Base-by-base conservation (phyloP, 1,284 basidiomycete genomes). In the Amanita bisporigera region DNA sequence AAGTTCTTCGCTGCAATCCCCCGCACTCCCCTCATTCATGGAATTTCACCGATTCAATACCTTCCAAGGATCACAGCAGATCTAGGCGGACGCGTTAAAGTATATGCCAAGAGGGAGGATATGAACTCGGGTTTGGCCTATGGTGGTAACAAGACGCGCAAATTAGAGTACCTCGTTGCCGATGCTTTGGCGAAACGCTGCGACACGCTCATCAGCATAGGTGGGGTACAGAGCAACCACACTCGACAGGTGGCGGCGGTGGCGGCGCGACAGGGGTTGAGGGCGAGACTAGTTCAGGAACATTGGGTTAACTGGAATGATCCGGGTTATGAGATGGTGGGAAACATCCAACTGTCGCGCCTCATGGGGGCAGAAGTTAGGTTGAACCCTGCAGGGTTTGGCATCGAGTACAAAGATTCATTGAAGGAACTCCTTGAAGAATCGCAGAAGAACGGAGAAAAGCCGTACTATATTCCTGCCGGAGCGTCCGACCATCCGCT, bases 21-120 rank as follows among this genome's bases (percentile, higher is more conserved):
- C 24, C 60, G 60, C 60, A 61, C 60, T 36, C 29, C 60, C 19
- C 24, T 61, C 31, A 15, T 61, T 9, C 60, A 61, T 5, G 60
- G 45, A 12, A 15, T 33, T 61, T 61, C 60, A 19, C 60, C 60
- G 7, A 61, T 61, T 3, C 60, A 61, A 29, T 21, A 61, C 33
- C 60, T 61, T 21, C 60, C 60, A 36, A 43, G 60, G 26, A 61
- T 61, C 60, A 61, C 60, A 38, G 60, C 60, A 49, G 60, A 61
- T 36, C 60, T 61, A 6, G 60, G 60, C 19, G 45, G 60, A 11
- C 60, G 45, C 2, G 60, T 61, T 17, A 29, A 61, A 31, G 14
- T 61, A 29, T 61, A 47, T 24, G 60, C 60, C 60, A 61, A 61
- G 41, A 24, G 60, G 43, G 60, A 61, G 31, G 60, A 61, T 47